A percentile compares a stretch with the other conserved stretches of the same genome.
phyloP scores from a whole-genome alignment of 176 grass and related monocot species.

The Puya raimondii region DNA sequence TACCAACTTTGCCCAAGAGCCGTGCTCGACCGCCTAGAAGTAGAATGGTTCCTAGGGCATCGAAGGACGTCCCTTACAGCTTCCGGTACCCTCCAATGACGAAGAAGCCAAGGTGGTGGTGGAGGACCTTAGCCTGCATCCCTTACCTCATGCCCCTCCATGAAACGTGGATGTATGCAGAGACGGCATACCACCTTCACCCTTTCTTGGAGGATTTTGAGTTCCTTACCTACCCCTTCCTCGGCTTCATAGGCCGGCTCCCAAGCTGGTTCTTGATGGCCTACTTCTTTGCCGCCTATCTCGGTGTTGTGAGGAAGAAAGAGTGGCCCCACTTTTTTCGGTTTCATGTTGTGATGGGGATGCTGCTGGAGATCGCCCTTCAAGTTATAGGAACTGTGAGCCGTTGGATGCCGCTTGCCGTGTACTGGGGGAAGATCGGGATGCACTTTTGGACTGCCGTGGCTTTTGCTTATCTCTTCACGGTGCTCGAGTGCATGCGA shows the following conservation, averaged over 20 bases:
- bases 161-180: constrained; percentile 38
- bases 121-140: constrained; percentile 26
- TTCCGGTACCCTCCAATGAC: constrained; percentile 27
- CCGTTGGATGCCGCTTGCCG: constrained; percentile 20
- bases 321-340: constrained; percentile 30
- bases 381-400: constrained; percentile 18
- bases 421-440: constrained; percentile 30
- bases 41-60: constrained; percentile 13
- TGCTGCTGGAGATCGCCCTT: constrained; percentile 33
- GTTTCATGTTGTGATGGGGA: constrained; percentile 34
- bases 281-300: constrained; percentile 26
- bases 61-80: constrained; percentile 15
- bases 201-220: constrained; percentile 26
- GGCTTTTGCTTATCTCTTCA: constrained; percentile 27
- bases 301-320: constrained; percentile 25
- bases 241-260: constrained; percentile 14
- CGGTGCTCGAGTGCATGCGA: constrained; percentile 24
- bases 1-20: constrained; percentile 9
- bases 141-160: constrained; percentile 34
- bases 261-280: constrained; percentile 25
- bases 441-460: constrained; percentile 29
- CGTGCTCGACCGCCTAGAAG: neutral
- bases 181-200: constrained; percentile 27
- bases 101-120: constrained; percentile 29
- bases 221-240: constrained; percentile 25